Percentiles rank a stretch among this genome's conserved stretches.
Evolutionary conservation across 371 early-diverging fungal genomes (phyloP).

Genomic region (Mucor mucedo): DNA sequence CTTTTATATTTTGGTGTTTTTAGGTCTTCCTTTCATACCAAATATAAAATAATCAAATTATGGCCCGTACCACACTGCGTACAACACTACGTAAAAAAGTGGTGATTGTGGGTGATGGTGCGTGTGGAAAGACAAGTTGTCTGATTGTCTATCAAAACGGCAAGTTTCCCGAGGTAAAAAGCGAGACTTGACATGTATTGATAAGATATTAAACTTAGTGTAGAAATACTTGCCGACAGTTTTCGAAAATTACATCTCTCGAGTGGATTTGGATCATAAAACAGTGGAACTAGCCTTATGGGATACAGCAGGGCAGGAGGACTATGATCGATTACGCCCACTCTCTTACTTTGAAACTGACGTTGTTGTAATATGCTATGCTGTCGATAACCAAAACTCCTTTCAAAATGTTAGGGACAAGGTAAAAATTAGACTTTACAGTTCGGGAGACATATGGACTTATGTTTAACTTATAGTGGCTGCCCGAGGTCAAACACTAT

Average conservation of each 20-base stretch:
- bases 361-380: slow-evolving; percentile 88
- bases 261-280: slow-evolving; percentile 73
- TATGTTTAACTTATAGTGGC: slow-evolving; percentile 43
- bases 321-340: slow-evolving; percentile 83
- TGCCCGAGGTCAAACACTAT: slow-evolving; percentile 67
- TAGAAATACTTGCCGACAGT: slow-evolving; percentile 75
- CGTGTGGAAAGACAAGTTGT: slow-evolving; percentile 48
- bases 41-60: too few species aligned
- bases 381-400: slow-evolving; percentile 74
- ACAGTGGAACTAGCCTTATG: slow-evolving; percentile 85
- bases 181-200: background rate
- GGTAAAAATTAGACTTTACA: slow-evolving; percentile 39
- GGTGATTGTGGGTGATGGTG: slow-evolving; percentile 48
- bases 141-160: slow-evolving; percentile 50
- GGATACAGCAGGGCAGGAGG: slow-evolving; percentile 94
- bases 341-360: slow-evolving; percentile 90
- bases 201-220: background rate
- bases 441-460: too few species aligned
- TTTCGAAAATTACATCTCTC: slow-evolving; percentile 87
- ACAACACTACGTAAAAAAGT: slow-evolving; percentile 38
- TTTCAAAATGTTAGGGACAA: slow-evolving; percentile 84
- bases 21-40: background rate
- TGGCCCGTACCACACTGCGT: slow-evolving; percentile 5
- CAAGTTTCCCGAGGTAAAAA: slow-evolving; percentile 39
- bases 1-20: background rate